Conservation (phyloP, 345 rosid genomes). For the Gossypium sturtianum region DNA sequence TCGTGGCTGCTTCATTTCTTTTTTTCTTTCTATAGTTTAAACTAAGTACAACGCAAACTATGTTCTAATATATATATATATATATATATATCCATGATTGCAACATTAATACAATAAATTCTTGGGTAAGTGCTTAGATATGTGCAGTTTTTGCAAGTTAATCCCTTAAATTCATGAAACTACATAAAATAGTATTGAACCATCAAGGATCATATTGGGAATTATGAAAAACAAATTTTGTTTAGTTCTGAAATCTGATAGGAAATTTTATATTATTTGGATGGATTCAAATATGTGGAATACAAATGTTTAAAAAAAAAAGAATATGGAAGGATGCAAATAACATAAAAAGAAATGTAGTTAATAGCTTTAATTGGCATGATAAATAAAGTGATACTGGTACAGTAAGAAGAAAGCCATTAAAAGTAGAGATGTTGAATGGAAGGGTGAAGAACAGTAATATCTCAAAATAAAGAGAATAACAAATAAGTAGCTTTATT, state of each 20-base stretch:
- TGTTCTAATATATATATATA: background rate
- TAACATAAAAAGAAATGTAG: background rate
- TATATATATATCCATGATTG: background rate
- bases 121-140: background rate
- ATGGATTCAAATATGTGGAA: background rate
- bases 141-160: background rate
- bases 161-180: background rate
- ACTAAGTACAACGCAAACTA: background rate
- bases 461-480: background rate
- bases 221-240: background rate
- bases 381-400: constrained; percentile 11
- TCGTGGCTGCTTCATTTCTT: background rate
- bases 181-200: background rate
- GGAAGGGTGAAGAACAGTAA: constrained; percentile 18
- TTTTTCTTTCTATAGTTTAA: background rate
- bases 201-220: background rate
- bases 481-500: constrained; percentile 27
- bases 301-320: background rate
- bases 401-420: constrained; percentile 25
- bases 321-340: too few species aligned
- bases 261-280: background rate
- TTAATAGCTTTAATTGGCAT: background rate
- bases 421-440: constrained; percentile 41
- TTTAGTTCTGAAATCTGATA: too few species aligned
- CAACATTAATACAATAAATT: background rate